Percentiles rank a stretch among this genome's conserved stretches.
phyloP scores from a whole-genome alignment of 768 basidiomycete species.

The Boletus speciosus region DNA sequence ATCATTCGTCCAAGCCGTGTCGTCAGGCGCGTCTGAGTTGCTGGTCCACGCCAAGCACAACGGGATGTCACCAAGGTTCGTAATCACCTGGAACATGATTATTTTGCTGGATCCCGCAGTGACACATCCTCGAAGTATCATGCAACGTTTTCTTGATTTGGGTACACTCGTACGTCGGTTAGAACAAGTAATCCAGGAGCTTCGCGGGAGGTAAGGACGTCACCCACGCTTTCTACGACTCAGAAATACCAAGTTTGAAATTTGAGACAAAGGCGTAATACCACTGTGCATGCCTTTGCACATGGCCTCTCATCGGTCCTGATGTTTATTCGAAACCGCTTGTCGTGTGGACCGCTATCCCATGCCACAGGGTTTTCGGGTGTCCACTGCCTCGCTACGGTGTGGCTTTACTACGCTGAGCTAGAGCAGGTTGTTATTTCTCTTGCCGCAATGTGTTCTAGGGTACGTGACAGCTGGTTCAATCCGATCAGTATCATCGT shows the following conservation, averaged over 20 bases:
- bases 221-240: neutral
- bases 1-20: conserved; percentile 49
- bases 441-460: conserved; percentile 54
- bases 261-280: conserved; percentile 42
- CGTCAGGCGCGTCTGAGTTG: conserved; percentile 35
- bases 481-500: neutral
- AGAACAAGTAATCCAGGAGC: conserved; percentile 46
- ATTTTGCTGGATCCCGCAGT: neutral
- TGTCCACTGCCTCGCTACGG: conserved; percentile 33
- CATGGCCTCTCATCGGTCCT: conserved; percentile 60
- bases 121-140: conserved; percentile 39
- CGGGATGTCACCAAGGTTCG: conserved; percentile 54
- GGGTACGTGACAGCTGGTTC: conserved; percentile 41
- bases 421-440: conserved; percentile 50
- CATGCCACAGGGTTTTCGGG: conserved; percentile 16
- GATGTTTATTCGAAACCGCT: conserved; percentile 44
- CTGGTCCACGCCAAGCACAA: conserved; percentile 58
- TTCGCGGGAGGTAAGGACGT: conserved; percentile 48
- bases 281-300: conserved; percentile 62
- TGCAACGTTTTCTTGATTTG: conserved; percentile 61
- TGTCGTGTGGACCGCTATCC: conserved; percentile 41
- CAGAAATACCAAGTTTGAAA: conserved; percentile 6
- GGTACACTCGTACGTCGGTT: conserved; percentile 67
- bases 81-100: neutral
- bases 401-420: conserved; percentile 50